These are phyloP conservation scores for Bruguiera parviflora DNA, from an alignment of 345 rosid species.

Conservation along the genomic window DNA sequence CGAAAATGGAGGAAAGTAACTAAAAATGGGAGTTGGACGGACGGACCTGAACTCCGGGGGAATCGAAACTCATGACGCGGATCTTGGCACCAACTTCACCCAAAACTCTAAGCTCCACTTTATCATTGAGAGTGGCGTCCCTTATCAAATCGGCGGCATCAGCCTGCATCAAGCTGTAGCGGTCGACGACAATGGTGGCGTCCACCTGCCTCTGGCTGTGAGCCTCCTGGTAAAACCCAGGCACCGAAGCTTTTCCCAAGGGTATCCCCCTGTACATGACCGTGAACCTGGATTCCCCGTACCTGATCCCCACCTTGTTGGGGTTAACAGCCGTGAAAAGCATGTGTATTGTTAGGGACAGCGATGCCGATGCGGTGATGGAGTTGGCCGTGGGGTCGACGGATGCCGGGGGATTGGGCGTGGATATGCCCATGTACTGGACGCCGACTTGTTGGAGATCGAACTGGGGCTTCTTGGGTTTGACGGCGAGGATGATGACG, in stretches of 20 bases:
- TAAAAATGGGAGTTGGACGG: not conserved
- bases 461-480: conserved; percentile 96
- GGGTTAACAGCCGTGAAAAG: conserved; percentile 90
- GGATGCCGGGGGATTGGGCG: conserved; percentile 35
- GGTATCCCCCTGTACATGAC: conserved; percentile 95
- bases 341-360: conserved; percentile 69
- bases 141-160: conserved; percentile 68
- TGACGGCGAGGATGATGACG: conserved; percentile 76
- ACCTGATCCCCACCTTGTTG: conserved; percentile 94
- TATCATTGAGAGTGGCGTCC: conserved; percentile 84
- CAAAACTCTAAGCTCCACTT: conserved; percentile 70
- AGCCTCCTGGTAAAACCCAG: conserved; percentile 89
- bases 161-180: conserved; percentile 76
- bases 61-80: conserved; percentile 81
- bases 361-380: conserved; percentile 41
- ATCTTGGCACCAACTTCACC: conserved; percentile 95
- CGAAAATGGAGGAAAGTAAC: not conserved
- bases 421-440: conserved; percentile 76
- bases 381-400: conserved; percentile 40
- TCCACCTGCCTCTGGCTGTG: conserved; percentile 69
- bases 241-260: conserved; percentile 76
- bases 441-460: conserved; percentile 97
- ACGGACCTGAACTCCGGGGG: conserved; percentile 92
- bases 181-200: conserved; percentile 78
- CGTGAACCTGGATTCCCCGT: conserved; percentile 88